Evolutionary conservation across 352 stramenopile genomes (phyloP), one percentile per base, ranked within the genome.

Genomic region (Globisporangium yorkense): DNA sequence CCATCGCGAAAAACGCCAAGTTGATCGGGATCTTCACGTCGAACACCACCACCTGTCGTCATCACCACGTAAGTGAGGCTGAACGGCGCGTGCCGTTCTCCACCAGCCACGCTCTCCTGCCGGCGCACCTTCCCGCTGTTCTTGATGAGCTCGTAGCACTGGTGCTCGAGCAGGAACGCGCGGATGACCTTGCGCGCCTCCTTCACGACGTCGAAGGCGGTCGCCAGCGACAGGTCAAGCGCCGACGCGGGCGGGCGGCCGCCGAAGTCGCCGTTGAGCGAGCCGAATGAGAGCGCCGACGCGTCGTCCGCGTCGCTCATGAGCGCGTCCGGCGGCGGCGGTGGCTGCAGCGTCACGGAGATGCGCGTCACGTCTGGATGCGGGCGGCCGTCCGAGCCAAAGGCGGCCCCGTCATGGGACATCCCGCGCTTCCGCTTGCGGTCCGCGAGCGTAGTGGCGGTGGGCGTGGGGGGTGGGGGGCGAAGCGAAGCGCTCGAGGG

Each of bases 11-110:
- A 83, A 99, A 99, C 35, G 97, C 97, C 41, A 99, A 75, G 65
- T 99, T 98, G 65, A 99, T 98, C 20, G 97, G 96, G 75, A 99
- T 99, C 68, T 97, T 97, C 49, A 97, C 96, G 72, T 99, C 97
- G 77, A 99, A 99, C 8, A 99, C 96, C 21, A 99, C 96, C 21
- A 98, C 87, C 72, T 84, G 29, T 15, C 27, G 18, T 2, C 27
- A 43, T 41, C 13, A 41, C n/a, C 16, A 24, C 43, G 35, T 51
- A n/a, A 61, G 35, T 12, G 8, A 2, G 8, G 33, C 33, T 9
- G 33, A 3, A 3, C 33, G 8, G 8, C 33, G 21, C 21, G 24
- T 27, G 1, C 24, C 24, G 24, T 27, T 27, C 3, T 37, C 24
- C 31, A 20, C 16, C 18, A 31, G 20, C 24, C n/a, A 39, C 21